Evolutionary conservation across 306 rosid genomes (phyloP).

Genomic region (Myrica gale): DNA sequence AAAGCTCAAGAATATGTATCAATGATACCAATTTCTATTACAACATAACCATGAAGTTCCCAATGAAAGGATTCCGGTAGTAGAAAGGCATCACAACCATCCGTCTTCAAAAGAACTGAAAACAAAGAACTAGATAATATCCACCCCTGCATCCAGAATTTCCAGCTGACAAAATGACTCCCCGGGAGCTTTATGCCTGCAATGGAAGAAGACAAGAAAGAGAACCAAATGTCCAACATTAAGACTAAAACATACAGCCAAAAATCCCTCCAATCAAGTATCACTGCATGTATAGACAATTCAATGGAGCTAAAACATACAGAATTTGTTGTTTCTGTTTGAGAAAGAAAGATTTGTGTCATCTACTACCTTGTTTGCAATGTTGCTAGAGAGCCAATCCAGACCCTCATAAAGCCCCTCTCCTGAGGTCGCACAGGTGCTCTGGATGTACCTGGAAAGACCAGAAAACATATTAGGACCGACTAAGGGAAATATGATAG

Average conservation of each 20-base stretch:
- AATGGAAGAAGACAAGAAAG: neutral
- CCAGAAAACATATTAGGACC: constrained; percentile 24
- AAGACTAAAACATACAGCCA: neutral
- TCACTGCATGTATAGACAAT: neutral
- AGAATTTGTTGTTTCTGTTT: no score
- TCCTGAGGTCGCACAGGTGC: constrained; percentile 99
- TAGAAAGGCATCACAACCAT: constrained; percentile 40
- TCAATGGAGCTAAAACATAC: neutral
- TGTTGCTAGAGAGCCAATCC: constrained; percentile 99
- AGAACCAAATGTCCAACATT: neutral
- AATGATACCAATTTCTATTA: constrained; percentile 54
- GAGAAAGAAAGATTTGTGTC: no score
- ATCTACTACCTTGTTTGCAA: constrained; percentile 75
- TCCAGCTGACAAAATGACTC: constrained; percentile 47
- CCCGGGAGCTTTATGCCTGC: constrained; percentile 60
- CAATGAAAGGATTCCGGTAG: constrained; percentile 28
- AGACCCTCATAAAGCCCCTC: constrained; percentile 98
- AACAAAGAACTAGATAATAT: constrained; percentile 73
- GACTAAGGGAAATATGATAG: neutral
- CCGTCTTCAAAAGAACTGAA: constrained; percentile 35
- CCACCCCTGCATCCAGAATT: constrained; percentile 97
- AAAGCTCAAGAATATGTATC: constrained; percentile 52
- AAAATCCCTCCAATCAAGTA: no score
- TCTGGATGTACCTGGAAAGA: constrained; percentile 92
- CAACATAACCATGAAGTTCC: constrained; percentile 55